Evolutionary conservation across 202 grass and related monocot genomes (phyloP), one percentile per base, ranked within the genome.

Genomic region (Dendrocalamus latiflorus): DNA sequence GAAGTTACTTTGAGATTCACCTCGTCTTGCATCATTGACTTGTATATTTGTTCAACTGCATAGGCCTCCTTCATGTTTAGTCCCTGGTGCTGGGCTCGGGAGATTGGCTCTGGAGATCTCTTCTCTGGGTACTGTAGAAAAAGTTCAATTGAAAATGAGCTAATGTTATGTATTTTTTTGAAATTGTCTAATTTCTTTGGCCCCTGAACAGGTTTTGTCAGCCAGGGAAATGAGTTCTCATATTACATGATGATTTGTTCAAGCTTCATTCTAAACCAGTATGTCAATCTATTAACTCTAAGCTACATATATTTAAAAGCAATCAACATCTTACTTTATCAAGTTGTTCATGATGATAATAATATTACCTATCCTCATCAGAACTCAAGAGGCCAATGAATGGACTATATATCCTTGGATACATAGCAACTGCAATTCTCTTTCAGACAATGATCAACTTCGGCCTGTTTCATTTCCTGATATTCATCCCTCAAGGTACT

Each of bases 331-430:
- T 76, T 86, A 54, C 39, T 74, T 59, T 1, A 60, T 78, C 16
- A 58, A 49, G 65, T 38, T 82, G 41, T 84, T 54, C 43, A 50
- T 81, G 26, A 41, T 68, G 21, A 48, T 84, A 67, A 68, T 76
- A 68, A 39, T 62, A 66, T 51, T 42, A 64, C 72, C 68, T 36
- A 67, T 83, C 65, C 54, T 83, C 77, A 66, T 78, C 83, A 99
- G 96, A 68, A 86, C 93, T 43, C 91, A 91, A 88, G 87, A 89
- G 75, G 70, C 78, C 28, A 72, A 91, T 74, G 93, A 99, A 61
- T 99, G 96, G 88, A 94, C 91, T 75, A 99, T 99, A 87, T 99
- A 99, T 94, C 96, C 96, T 72, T 99, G 96, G 96, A 92, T 99
- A 64, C 96, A 99, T 79, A 91, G 83, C 84, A 99, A 99, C 71